Conservation (phyloP, 495 filamentous ascomycete species). For the Aspergillus wentii region DNA sequence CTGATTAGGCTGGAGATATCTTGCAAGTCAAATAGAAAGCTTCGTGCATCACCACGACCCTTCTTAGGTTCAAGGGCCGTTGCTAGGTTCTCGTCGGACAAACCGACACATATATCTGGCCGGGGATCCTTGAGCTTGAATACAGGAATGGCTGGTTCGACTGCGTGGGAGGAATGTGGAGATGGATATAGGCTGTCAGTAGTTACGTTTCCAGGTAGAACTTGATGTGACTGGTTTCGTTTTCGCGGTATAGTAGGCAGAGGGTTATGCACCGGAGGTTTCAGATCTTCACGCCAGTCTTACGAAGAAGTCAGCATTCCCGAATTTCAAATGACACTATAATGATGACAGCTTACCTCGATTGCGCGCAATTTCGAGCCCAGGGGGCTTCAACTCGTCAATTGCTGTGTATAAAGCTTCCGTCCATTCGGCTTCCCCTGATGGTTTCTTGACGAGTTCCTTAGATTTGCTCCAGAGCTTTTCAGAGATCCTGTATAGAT, state of each 20-base stretch:
- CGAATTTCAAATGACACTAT: too few relatives aligned
- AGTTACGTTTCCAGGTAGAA: background rate
- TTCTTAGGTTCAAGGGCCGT: background rate
- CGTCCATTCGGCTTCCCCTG: constrained; percentile 8
- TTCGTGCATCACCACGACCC: constrained; percentile 2
- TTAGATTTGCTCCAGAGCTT: constrained; percentile 6
- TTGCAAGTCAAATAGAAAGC: constrained; percentile 6
- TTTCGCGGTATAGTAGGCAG: constrained; percentile 4
- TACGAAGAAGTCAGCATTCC: background rate
- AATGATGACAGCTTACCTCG: constrained; percentile 1
- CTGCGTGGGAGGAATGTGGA: background rate
- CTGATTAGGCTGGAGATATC: constrained; percentile 6
- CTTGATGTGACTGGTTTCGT: constrained; percentile 3
- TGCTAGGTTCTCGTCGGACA: constrained; percentile 5
- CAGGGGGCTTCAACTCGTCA: background rate
- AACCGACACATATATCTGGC: constrained; percentile 9
- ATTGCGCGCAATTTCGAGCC: constrained; percentile 1
- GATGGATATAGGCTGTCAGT: background rate
- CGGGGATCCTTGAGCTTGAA: constrained; percentile 6
- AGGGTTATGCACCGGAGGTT: constrained; percentile 8
- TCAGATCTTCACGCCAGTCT: constrained; percentile 7
- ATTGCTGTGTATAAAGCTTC: constrained; percentile 4
- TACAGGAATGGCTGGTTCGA: constrained; percentile 3
- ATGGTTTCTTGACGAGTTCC: constrained; percentile 6
- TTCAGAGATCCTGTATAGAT: background rate